Evolutionary conservation across 129 eudicot genomes (phyloP).

Genomic region (Smallanthus sonchifolius): DNA sequence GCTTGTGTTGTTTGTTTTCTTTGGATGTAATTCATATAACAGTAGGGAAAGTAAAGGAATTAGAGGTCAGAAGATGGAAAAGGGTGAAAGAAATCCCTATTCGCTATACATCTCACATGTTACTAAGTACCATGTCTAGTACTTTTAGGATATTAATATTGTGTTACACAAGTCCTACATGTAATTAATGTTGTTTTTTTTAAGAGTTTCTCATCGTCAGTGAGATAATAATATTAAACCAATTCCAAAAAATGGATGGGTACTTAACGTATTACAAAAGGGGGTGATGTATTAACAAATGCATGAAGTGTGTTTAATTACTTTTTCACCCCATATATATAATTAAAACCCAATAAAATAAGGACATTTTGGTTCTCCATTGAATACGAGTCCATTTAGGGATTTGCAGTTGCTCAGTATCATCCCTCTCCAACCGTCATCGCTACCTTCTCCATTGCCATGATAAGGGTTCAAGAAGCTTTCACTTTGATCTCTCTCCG

Average conservation of each 20-base stretch:
- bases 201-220: constrained; percentile 10
- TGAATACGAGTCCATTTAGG: no score
- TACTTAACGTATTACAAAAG: background rate
- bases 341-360: no score
- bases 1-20: constrained; percentile 3
- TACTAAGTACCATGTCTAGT: constrained; percentile 45
- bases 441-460: no score
- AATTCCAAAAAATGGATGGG: background rate
- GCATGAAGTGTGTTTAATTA: no score
- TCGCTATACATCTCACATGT: constrained; percentile 19
- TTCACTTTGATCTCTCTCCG: no score
- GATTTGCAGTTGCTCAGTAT: no score
- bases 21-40: background rate
- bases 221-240: background rate
- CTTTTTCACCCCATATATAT: no score
- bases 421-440: no score
- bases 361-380: no score
- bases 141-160: background rate
- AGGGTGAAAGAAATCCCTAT: constrained; percentile 5
- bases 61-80: background rate
- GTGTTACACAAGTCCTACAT: background rate
- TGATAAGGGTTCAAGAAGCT: no score
- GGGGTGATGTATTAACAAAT: no score
- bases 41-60: background rate
- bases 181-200: background rate